These are phyloP conservation scores for Ganoderma leucocontextum DNA, from an alignment of 1,284 basidiomycete species.

Conservation along the genomic window DNA sequence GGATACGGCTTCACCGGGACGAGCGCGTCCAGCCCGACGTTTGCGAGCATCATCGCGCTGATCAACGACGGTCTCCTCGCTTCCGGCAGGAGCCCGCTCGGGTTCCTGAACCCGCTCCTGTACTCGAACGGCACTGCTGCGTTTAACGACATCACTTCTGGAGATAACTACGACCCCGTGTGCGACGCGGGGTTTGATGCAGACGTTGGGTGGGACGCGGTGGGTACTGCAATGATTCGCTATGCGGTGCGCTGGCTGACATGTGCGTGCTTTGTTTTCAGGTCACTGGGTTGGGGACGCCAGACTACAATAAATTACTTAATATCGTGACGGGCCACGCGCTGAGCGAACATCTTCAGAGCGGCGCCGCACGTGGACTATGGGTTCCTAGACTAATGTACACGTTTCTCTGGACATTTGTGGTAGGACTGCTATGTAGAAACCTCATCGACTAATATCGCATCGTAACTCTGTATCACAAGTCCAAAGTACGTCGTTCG, in stretches of 20 bases:
- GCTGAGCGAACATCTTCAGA: neutral
- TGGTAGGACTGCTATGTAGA: neutral
- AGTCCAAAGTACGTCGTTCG: neutral
- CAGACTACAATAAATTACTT: slow-evolving; percentile 62
- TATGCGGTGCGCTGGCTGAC: neutral
- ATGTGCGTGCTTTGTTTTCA: slow-evolving; percentile 28
- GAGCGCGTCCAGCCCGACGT: slow-evolving; percentile 49
- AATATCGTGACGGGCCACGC: neutral
- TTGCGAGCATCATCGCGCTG: slow-evolving; percentile 63
- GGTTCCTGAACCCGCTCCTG: slow-evolving; percentile 66
- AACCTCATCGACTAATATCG: neutral
- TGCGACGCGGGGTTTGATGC: slow-evolving; percentile 50
- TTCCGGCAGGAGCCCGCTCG: slow-evolving; percentile 56
- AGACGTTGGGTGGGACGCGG: slow-evolving; percentile 48
- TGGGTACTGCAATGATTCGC: neutral
- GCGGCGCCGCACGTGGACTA: neutral
- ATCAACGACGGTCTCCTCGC: slow-evolving; percentile 66
- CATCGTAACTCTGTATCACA: neutral
- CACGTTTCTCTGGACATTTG: neutral
- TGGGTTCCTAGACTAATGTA: neutral
- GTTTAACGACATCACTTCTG: slow-evolving; percentile 36
- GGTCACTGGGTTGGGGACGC: slow-evolving; percentile 70
- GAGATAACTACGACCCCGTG: slow-evolving; percentile 25
- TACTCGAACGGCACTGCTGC: slow-evolving; percentile 48
- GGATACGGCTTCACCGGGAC: slow-evolving; percentile 56